phyloP scores from a whole-genome alignment of 192 early-diverging fungal genomes.

The Coemansia sp. region DNA sequence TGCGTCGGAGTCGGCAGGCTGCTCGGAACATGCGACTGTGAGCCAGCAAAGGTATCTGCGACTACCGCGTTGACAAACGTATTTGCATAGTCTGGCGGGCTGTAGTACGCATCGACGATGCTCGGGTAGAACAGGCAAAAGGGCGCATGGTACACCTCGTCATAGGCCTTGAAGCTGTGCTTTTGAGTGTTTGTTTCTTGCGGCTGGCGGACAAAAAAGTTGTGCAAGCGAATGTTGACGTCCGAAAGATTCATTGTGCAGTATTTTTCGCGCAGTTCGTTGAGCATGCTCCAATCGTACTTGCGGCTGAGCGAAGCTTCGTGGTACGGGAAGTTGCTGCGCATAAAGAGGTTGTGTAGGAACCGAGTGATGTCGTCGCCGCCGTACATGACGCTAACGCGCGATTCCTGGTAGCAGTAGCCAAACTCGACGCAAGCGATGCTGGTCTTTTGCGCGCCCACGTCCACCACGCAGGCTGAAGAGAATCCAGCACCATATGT shows the following conservation, averaged over 20 bases:
- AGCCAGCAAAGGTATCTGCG: conserved; percentile 1
- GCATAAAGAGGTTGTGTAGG: conserved; percentile 62
- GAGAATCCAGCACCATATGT: conserved; percentile 86
- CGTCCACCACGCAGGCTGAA: conserved; percentile 82
- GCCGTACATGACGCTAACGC: conserved; percentile 67
- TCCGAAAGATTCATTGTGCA: conserved; percentile 82
- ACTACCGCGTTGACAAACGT: conserved; percentile 20
- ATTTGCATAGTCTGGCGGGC: conserved; percentile 30
- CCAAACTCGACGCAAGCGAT: conserved; percentile 85
- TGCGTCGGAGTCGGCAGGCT: conserved; percentile 21
- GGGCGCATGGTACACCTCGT: conserved; percentile 77
- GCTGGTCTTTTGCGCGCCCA: conserved; percentile 87
- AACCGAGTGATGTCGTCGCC: conserved; percentile 87
- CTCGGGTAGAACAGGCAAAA: conserved; percentile 62
- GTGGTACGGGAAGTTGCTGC: conserved; percentile 72
- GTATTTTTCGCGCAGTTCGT: conserved; percentile 80
- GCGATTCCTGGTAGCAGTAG: conserved; percentile 67
- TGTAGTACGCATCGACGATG: conserved; percentile 36
- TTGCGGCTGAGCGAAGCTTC: conserved; percentile 59
- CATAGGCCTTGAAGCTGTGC: conserved; percentile 82
- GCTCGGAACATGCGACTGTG: background rate
- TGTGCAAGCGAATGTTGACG: conserved; percentile 77
- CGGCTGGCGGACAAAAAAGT: conserved; percentile 78
- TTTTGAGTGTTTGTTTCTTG: conserved; percentile 61
- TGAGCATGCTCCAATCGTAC: conserved; percentile 72